A percentile compares a stretch with the other conserved stretches of the same genome.
These are phyloP conservation scores for Abrus precatorius DNA, from an alignment of 306 rosid genomes.

Conservation along the genomic window DNA sequence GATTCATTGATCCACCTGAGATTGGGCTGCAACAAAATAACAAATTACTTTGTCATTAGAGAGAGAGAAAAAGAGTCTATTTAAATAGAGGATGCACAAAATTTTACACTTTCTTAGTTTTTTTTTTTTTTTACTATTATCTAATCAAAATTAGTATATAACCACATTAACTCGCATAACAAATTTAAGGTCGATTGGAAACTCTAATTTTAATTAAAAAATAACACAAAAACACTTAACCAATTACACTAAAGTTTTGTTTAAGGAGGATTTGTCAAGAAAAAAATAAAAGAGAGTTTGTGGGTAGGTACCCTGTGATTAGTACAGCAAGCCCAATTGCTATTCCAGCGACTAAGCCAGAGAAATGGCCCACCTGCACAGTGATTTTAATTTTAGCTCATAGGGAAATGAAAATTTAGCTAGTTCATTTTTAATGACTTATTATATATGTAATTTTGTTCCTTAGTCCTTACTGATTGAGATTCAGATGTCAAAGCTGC, in stretches of 20 bases:
- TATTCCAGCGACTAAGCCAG: constrained; percentile 84
- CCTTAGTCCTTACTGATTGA: constrained; percentile 64
- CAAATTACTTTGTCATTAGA: neutral
- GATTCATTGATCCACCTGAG: constrained; percentile 94
- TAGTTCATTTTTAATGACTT: neutral
- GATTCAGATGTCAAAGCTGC: constrained; percentile 68
- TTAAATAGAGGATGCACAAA: too few species aligned
- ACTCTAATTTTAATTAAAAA: too few species aligned
- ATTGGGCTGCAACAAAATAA: constrained; percentile 63
- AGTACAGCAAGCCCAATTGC: constrained; percentile 78
- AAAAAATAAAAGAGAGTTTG: neutral
- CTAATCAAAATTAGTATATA: too few species aligned
- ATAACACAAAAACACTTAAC: too few species aligned
- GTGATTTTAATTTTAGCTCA: neutral
- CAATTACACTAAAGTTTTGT: too few species aligned
- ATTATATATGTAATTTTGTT: neutral
- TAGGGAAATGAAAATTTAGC: neutral
- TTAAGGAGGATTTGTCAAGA: neutral
- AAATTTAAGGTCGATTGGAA: too few species aligned
- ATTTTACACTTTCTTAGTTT: too few species aligned
- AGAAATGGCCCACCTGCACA: constrained; percentile 72
- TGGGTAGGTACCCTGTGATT: constrained; percentile 72
- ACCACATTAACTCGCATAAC: too few species aligned
- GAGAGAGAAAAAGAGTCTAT: too few species aligned
- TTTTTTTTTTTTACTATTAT: too few species aligned